These are phyloP conservation scores for Tephrocybe sp. DNA, from an alignment of 768 basidiomycete species.

Conservation along the genomic window DNA sequence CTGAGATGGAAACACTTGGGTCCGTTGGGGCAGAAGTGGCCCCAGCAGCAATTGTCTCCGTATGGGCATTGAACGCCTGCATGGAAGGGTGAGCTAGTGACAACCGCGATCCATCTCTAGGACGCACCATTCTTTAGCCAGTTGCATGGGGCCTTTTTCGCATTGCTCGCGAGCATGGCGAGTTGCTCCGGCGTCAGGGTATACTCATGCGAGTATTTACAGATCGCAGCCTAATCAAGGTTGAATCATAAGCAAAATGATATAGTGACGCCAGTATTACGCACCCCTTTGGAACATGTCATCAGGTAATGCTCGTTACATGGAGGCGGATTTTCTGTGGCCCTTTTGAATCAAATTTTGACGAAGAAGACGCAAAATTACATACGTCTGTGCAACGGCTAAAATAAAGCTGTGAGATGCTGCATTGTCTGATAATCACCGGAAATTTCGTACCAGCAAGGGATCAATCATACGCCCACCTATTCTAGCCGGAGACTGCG, in stretches of 20 bases:
- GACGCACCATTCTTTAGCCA: constrained; percentile 73
- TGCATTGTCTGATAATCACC: constrained; percentile 2
- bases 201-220: constrained; percentile 87
- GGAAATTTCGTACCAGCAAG: constrained; percentile 47
- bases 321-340: constrained; percentile 74
- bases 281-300: constrained; percentile 77
- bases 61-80: constrained; percentile 74
- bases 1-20: constrained; percentile 66
- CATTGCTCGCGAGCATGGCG: constrained; percentile 67
- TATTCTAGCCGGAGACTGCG: constrained; percentile 56
- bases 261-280: constrained; percentile 23
- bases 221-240: constrained; percentile 50
- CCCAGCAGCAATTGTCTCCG: constrained; percentile 79
- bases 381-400: constrained; percentile 82
- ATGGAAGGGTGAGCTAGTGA: neutral
- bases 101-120: neutral
- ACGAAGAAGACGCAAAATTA: constrained; percentile 13
- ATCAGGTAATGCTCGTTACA: constrained; percentile 86
- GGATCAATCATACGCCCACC: constrained; percentile 57
- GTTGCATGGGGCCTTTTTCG: constrained; percentile 86
- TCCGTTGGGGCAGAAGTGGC: constrained; percentile 82
- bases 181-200: constrained; percentile 70
- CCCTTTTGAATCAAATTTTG: constrained; percentile 10
- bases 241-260: neutral
- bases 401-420: constrained; percentile 11